Conservation (phyloP, 2,329 filamentous ascomycete genomes). For the Fusarium mexicanum region DNA sequence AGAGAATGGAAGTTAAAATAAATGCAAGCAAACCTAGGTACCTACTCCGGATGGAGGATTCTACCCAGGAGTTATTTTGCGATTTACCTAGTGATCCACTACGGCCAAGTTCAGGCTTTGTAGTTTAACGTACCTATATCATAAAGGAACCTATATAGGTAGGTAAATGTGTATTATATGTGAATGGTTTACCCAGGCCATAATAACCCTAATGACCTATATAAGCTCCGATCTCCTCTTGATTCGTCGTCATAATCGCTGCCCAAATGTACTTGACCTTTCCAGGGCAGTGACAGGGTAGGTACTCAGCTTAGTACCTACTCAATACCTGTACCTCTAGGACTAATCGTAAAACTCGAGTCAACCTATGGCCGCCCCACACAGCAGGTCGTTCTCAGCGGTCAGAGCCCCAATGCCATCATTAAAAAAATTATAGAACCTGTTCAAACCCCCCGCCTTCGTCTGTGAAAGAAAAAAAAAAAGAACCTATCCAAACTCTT, state of each 20-base stretch:
- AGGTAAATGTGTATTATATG: background rate
- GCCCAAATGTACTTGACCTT: background rate
- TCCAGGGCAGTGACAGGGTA: background rate
- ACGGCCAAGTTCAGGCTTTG: background rate
- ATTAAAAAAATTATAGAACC: conserved; percentile 25
- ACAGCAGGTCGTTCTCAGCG: conserved; percentile 29
- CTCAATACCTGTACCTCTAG: background rate
- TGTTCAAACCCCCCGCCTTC: conserved; percentile 7
- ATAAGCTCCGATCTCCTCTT: background rate
- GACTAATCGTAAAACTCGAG: background rate
- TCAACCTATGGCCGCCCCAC: conserved; percentile 26
- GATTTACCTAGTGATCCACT: background rate
- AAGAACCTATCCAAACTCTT: background rate
- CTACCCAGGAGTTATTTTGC: background rate
- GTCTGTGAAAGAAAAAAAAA: background rate
- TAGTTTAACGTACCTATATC: background rate
- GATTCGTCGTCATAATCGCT: background rate
- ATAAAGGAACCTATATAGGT: background rate
- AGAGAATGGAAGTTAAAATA: background rate
- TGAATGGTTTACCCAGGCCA: background rate
- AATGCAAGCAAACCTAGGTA: background rate
- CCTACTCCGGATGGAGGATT: background rate
- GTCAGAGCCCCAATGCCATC: conserved; percentile 36
- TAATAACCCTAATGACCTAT: background rate
- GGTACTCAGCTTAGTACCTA: no score